Conservation (phyloP, 768 basidiomycete species). For the Phanerochaete carnosa region DNA sequence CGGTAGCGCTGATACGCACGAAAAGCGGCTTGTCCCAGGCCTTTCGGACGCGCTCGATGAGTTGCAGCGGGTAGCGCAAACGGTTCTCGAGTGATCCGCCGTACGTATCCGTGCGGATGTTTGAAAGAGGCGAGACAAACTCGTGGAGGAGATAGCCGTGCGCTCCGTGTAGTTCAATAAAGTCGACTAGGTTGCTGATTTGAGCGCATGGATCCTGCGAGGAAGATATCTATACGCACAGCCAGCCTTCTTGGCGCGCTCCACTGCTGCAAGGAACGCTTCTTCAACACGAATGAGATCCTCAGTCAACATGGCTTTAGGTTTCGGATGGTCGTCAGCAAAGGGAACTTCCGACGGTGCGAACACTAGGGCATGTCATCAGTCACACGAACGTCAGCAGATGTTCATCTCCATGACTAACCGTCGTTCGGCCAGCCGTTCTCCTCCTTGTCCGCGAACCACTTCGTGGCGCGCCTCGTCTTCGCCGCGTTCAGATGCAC, state of each 20-base stretch:
- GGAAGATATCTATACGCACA: slow-evolving; percentile 35
- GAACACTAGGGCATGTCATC: slow-evolving; percentile 42
- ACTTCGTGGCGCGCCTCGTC: slow-evolving; percentile 25
- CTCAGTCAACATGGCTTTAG: slow-evolving; percentile 52
- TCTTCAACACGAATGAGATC: slow-evolving; percentile 56
- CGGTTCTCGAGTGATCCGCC: slow-evolving; percentile 77
- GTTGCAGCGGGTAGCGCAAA: slow-evolving; percentile 59
- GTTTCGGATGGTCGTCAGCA: slow-evolving; percentile 46
- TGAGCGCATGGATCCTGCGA: slow-evolving; percentile 7
- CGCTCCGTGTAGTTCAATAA: slow-evolving; percentile 70
- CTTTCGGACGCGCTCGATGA: slow-evolving; percentile 49
- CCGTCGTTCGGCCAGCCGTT: slow-evolving; percentile 70
- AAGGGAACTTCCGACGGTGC: slow-evolving; percentile 61
- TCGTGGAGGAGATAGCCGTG: slow-evolving; percentile 68
- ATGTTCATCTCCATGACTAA: slow-evolving; percentile 20
- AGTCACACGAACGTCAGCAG: not conserved
- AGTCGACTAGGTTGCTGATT: slow-evolving; percentile 43
- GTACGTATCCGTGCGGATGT: slow-evolving; percentile 65
- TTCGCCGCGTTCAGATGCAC: slow-evolving; percentile 38
- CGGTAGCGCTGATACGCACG: slow-evolving; percentile 52
- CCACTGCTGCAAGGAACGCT: slow-evolving; percentile 54
- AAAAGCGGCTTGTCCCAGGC: slow-evolving; percentile 73
- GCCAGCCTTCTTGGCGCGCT: slow-evolving; percentile 56
- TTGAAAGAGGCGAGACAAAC: slow-evolving; percentile 75
- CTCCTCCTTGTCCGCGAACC: slow-evolving; percentile 45